phyloP scores from a whole-genome alignment of 2,329 filamentous ascomycete genomes.

The Xylariaceae sp. region DNA sequence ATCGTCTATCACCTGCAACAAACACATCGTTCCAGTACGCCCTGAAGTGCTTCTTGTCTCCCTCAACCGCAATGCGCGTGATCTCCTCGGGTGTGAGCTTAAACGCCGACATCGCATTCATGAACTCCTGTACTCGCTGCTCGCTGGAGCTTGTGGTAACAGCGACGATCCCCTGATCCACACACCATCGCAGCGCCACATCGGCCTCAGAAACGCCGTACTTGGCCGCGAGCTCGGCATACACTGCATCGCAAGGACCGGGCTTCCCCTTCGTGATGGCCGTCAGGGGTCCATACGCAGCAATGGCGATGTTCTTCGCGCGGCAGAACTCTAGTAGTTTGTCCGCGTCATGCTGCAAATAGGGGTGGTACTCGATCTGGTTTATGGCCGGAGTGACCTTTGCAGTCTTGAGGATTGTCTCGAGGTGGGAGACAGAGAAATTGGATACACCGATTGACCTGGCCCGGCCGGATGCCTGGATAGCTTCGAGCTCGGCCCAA shows the following conservation, averaged over 20 bases:
- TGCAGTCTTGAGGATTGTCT: slow-evolving; percentile 53
- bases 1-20: slow-evolving; percentile 46
- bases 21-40: slow-evolving; percentile 54
- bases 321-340: slow-evolving; percentile 54
- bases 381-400: slow-evolving; percentile 63
- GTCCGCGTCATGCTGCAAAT: slow-evolving; percentile 55
- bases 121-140: slow-evolving; percentile 52
- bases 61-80: slow-evolving; percentile 49
- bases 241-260: slow-evolving; percentile 50
- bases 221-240: slow-evolving; percentile 49
- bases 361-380: slow-evolving; percentile 78
- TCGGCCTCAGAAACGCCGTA: slow-evolving; percentile 53
- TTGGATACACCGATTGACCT: slow-evolving; percentile 75
- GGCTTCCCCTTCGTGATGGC: slow-evolving; percentile 39
- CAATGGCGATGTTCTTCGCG: slow-evolving; percentile 51
- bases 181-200: slow-evolving; percentile 53
- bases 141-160: slow-evolving; percentile 57
- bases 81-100: slow-evolving; percentile 57
- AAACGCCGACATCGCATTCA: slow-evolving; percentile 47
- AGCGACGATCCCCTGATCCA: slow-evolving; percentile 55
- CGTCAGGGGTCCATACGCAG: slow-evolving; percentile 53
- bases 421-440: slow-evolving; percentile 54
- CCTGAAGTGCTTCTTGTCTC: slow-evolving; percentile 56
- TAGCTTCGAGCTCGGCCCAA: slow-evolving; percentile 59
- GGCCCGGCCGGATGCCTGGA: slow-evolving; percentile 61